Base-by-base conservation (phyloP, 176 grass and related monocot species). In the Typha latifolia region DNA sequence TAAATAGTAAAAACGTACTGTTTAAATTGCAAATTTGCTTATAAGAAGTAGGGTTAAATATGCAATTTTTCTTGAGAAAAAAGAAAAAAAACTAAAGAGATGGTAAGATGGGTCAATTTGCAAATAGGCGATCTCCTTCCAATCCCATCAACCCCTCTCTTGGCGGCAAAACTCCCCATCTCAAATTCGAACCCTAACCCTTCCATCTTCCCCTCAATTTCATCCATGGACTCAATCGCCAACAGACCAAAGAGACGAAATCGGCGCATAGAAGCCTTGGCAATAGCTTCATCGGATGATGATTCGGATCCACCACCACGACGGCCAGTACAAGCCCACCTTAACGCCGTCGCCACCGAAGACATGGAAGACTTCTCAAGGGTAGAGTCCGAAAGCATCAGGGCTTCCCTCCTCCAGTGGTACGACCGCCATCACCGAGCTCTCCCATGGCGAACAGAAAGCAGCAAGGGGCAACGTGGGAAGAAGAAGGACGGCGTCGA, bases 391-490 rank as follows among this genome's bases (percentile, higher is more conserved):
- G 37, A 32, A 47, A 29, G 43, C 19, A 57, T 96, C 34, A 74
- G 88, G 13, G 51, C 66, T 12, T 67, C 67, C 67, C 79, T 92
- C 73, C 88, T 97, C 31, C 62, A 55, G 53, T 97, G 93, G 88
- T 97, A 92, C 47, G 93, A 89, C 72, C 62, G 55, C 31, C 79
- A 86, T 75, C 81, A 66, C 48, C 83, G 93, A 20, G 80, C 77
- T 57, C 83, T 97, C 16, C 93, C 93, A 22, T 97, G 93, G 93
- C 80, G 93, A 47, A 74, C 50, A 22, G 73, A 72, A 63, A 50
- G 29, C 49, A 59, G 52, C 32, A 34, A 68, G 61, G 16, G 37
- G 37, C 37, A 43, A 10, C 37, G 9, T 43, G 37, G 5, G 37
- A 10, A 10, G 37, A 43, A 43, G 32, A 63, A 67, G 69, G 49